A percentile compares a stretch with the other conserved stretches of the same genome.
Evolutionary conservation across 345 rosid genomes (phyloP).

Genomic region (Erodium maritimum): DNA sequence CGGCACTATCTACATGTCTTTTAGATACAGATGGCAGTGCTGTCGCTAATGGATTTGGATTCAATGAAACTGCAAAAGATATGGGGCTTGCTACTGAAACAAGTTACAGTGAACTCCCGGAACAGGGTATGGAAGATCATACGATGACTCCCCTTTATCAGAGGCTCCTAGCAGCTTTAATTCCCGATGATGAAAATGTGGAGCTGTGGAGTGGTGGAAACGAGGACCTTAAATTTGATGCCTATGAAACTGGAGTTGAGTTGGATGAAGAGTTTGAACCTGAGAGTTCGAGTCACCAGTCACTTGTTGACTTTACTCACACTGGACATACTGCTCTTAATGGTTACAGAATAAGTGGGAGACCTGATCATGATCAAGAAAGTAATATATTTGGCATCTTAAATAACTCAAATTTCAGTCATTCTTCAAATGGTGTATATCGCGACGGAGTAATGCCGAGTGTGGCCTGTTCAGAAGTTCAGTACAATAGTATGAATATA

Average conservation of each 20-base stretch:
- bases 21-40: slow-evolving; percentile 17
- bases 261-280: slow-evolving; percentile 50
- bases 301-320: slow-evolving; percentile 24
- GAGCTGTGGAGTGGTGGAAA: slow-evolving; percentile 20
- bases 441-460: slow-evolving; percentile 25
- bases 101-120: slow-evolving; percentile 17
- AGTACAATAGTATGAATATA: slow-evolving; percentile 45
- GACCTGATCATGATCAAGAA: slow-evolving; percentile 38
- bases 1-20: slow-evolving; percentile 10
- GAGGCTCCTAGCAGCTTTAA: slow-evolving; percentile 73
- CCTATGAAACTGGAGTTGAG: slow-evolving; percentile 41
- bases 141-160: slow-evolving; percentile 49
- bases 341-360: slow-evolving; percentile 41
- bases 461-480: slow-evolving; percentile 36
- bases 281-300: slow-evolving; percentile 33
- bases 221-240: slow-evolving; percentile 39
- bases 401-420: slow-evolving; percentile 25
- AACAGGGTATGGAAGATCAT: slow-evolving; percentile 24
- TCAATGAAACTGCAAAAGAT: slow-evolving; percentile 21
- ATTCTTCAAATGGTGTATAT: slow-evolving; percentile 34
- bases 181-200: slow-evolving; percentile 52
- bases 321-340: slow-evolving; percentile 25
- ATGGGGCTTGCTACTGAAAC: slow-evolving; percentile 10
- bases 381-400: slow-evolving; percentile 27
- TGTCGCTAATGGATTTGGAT: slow-evolving; percentile 23